These are phyloP conservation scores for Boletales sp. DNA, from an alignment of 768 basidiomycete species.

Conservation along the genomic window DNA sequence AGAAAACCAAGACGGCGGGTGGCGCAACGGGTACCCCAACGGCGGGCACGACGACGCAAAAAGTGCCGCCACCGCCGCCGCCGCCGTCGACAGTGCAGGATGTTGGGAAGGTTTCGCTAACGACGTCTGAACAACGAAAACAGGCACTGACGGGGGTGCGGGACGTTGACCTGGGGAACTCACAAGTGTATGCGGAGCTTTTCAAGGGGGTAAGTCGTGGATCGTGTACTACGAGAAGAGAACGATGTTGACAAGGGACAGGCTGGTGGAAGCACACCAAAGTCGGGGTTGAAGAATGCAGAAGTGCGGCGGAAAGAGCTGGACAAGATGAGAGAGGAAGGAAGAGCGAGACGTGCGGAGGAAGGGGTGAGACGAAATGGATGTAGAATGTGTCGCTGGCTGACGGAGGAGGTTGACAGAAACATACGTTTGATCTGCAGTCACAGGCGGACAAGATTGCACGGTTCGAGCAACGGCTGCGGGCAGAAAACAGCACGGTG, in stretches of 20 bases:
- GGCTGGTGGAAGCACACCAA: constrained; percentile 43
- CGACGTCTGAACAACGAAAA: constrained; percentile 31
- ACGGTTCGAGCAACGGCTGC: constrained; percentile 57
- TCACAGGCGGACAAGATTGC: constrained; percentile 57
- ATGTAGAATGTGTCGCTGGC: not conserved
- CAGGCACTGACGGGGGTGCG: constrained; percentile 45
- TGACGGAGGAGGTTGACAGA: constrained; percentile 31
- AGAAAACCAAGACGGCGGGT: constrained; percentile 51
- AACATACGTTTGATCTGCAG: constrained; percentile 52
- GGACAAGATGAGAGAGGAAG: constrained; percentile 68
- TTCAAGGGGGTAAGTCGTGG: constrained; percentile 49
- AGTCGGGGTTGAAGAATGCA: constrained; percentile 48
- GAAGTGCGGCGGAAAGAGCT: constrained; percentile 68
- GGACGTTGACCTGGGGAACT: constrained; percentile 63
- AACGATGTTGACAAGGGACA: constrained; percentile 11
- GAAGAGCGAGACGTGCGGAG: constrained; percentile 49
- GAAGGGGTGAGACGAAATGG: constrained; percentile 47
- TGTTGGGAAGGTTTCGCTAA: constrained; percentile 25
- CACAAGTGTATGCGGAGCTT: constrained; percentile 57
- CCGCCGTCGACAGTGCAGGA: constrained; percentile 13
- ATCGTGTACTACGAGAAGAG: not conserved
- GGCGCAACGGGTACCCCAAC: constrained; percentile 23
- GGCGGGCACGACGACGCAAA: constrained; percentile 18
- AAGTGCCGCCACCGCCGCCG: constrained; percentile 8
- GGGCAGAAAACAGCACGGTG: constrained; percentile 47